Evolutionary conservation across 179 eudicot species (phyloP), one percentile per base, ranked within the genome.

Genomic region (Drosera spatulata): DNA sequence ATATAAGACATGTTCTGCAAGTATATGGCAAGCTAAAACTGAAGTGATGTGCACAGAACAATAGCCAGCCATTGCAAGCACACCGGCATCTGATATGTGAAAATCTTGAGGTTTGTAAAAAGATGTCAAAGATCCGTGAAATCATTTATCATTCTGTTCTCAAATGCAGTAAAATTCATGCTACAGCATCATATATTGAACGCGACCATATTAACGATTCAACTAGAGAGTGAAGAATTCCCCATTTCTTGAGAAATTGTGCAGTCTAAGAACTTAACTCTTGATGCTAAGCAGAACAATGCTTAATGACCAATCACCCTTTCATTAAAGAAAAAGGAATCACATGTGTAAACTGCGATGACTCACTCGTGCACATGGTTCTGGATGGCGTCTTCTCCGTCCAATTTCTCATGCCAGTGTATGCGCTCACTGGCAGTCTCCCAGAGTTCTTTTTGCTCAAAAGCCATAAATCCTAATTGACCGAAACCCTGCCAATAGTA

Each of bases 281-380:
- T 22, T 22, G 33, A 50, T 7, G n/a, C 13, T 50, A 50, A 2
- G n/a, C n/a, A 50, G 10, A 7, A 7, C 2, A 50, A 5, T 10
- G n/a, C 22, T 50, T 15, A n/a, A 50, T 15, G 5, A 22, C 33
- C 33, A 22, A 22, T 22, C 33, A 22, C 33, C 41, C 47, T 14
- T 50, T 15, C 39, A 41, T 3, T 61, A 10, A 8, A 55, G 41
- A 33, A 55, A 41, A 41, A 58, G 4, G 4, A 3, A 13, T 41
- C 58, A 41, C 10, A 10, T 10, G 45, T 2, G 22, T 5, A 22
- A 22, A 22, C 33, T 22, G 33, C 10, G 60, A 49, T 58, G 48
- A 78, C 98, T 86, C 66, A 91, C 98, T 91, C 98, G 47, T 91
- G 98, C 44, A 91, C 84, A 61, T 83, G 95, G 67, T 86, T 88